Base-by-base conservation (phyloP, 2,329 filamentous ascomycete species). In the Thelonectria rubi region DNA sequence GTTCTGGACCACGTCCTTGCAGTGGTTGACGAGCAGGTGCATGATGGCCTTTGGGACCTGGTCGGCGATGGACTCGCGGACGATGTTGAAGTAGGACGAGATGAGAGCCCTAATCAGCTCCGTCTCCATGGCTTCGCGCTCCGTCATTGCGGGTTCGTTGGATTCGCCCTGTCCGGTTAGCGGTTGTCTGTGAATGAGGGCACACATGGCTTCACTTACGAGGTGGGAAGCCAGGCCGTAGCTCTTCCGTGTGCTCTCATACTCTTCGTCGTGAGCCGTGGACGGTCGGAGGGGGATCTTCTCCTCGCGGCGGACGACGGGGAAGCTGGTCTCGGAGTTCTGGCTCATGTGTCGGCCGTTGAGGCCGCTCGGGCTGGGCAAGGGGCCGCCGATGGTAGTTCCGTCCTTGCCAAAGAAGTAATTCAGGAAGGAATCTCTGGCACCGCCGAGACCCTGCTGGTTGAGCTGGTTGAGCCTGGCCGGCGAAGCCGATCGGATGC, bases 331-430 rank as follows among this genome's bases (percentile, higher is more conserved):
- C 77, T 97, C 94, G 24, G 86, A 84, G 60, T 87, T 86, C 74
- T 96, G 91, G 79, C 87, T 93, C 51, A 92, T 88, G 74, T 97
- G 92, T 67, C 93, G 84, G 55, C 68, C 68, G 56, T 73, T 69
- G 48, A 69, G 62, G 21, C 14, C 46, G 24, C 54, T 57, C 14
- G 71, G 68, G 58, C 67, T 70, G 4, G 74, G 81, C 73, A 62
- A 80, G 72, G 60, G 82, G 80, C 57, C 61, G 4, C 71, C 69
- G 11, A 70, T 68, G 40, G 72, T 70, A 24, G 86, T 83, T 48
- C 92, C 92, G 64, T 99, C 95, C 75, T 99, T 98, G 71, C 95
- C 94, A 73, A 99, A 99, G 80, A 99, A 99, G 79, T 99, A 99
- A 79, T 94, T 98, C 64, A 99, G 79, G 82, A 99, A 99, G 1